phyloP scores from a whole-genome alignment of 2,329 filamentous ascomycete species.

The Apiospora rasikravindrae region DNA sequence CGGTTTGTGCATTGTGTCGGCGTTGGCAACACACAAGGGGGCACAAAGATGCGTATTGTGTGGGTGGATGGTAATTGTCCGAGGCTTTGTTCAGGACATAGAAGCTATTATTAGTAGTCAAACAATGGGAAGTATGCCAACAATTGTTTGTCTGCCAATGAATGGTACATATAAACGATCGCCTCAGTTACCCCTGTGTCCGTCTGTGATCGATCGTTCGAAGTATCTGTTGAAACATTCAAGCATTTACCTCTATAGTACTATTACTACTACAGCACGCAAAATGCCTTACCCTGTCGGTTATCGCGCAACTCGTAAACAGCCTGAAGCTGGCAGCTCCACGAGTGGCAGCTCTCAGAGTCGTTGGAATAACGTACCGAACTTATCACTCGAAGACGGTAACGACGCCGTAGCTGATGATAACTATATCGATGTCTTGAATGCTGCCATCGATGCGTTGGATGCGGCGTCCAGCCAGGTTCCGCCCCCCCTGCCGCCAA shows the following conservation, averaged over 20 bases:
- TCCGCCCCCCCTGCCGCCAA: neutral
- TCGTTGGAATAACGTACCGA: neutral
- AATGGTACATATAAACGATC: neutral
- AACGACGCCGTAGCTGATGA: neutral
- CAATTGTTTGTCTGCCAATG: neutral
- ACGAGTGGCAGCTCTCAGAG: neutral
- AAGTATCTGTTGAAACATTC: neutral
- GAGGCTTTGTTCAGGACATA: neutral
- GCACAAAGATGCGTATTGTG: neutral
- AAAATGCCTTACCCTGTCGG: neutral
- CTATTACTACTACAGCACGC: neutral
- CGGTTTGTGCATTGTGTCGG: neutral
- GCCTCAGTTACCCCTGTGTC: no score
- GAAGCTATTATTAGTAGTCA: neutral
- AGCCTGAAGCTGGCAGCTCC: neutral
- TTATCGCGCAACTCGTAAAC: neutral
- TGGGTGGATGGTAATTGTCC: neutral
- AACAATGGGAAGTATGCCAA: neutral
- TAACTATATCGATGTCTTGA: no score
- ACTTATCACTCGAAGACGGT: neutral
- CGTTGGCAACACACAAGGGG: neutral
- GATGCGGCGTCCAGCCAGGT: neutral
- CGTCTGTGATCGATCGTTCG: no score
- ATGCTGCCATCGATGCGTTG: neutral
- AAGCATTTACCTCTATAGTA: neutral